Percentiles rank a stretch among this genome's conserved stretches.
Conservation (phyloP, 768 basidiomycete genomes). For the Lentinula boryana region DNA sequence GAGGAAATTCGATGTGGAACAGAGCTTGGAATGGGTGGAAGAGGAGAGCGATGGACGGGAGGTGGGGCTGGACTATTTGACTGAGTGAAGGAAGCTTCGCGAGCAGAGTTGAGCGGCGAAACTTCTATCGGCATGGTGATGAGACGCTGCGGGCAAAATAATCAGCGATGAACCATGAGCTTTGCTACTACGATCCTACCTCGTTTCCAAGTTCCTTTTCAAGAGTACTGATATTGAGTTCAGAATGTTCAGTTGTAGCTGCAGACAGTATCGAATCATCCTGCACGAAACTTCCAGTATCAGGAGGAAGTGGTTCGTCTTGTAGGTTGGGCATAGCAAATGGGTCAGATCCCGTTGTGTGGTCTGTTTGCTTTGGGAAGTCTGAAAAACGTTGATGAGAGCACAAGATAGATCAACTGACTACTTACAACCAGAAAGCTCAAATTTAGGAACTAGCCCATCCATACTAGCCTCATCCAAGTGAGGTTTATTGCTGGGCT, state of each 20-base stretch:
- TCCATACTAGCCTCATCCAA: background rate
- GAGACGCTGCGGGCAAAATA: background rate
- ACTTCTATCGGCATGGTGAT: slow-evolving; percentile 5
- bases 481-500: slow-evolving; percentile 18
- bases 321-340: slow-evolving; percentile 14
- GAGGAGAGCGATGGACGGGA: slow-evolving; percentile 9
- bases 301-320: slow-evolving; percentile 13
- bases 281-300: slow-evolving; percentile 3
- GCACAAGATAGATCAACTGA: background rate
- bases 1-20: slow-evolving; percentile 6
- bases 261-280: slow-evolving; percentile 1
- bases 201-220: slow-evolving; percentile 9
- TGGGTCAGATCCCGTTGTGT: slow-evolving; percentile 9
- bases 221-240: slow-evolving; percentile 12
- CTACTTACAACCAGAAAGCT: slow-evolving; percentile 14
- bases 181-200: slow-evolving; percentile 3
- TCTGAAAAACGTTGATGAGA: background rate
- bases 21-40: slow-evolving; percentile 7
- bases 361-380: background rate
- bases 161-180: background rate
- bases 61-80: background rate
- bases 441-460: slow-evolving; percentile 14
- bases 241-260: slow-evolving; percentile 5
- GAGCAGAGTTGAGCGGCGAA: background rate
- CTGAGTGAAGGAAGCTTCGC: slow-evolving; percentile 1